Base-by-base conservation (phyloP, 2,329 filamentous ascomycete species). In the Cercospora berteroae region DNA sequence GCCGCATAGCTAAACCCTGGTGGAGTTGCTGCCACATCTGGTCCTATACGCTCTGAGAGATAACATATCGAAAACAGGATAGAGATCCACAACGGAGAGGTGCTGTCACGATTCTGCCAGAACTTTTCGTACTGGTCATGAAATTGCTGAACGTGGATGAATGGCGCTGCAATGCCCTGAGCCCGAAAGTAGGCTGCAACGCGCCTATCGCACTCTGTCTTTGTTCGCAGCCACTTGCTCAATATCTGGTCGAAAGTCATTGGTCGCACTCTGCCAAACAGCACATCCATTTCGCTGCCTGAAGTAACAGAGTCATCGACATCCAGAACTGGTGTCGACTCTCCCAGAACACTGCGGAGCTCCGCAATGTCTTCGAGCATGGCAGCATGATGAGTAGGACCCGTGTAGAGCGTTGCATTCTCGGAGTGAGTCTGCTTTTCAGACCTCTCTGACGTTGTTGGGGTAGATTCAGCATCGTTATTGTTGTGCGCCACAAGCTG, bases 1-100 rank as follows among this genome's bases (percentile, higher is more conserved):
- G 64, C 60, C 10, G 65, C 67, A 5, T 62, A 44, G 9, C 44
- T 50, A 33, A 65, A 69, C 20, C 63, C 50, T 8, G n/a, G 50
- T 5, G 64, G 60, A 27, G 23, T 55, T 4, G 31, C 16, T 20
- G 60, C 52, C 20, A 42, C 27, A n/a, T 39, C 20, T 25, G 52
- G 33, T 25, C 67, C 67, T n/a, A 42, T 64, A 25, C 59, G 52
- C 50, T 65, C 58, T 5, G 64, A 69, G 8, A 69, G 62, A 23
- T 65, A 62, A 50, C 50, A 66, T 20, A 66, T 73, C 74, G 62
- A 83, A 69, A 83, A 84, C 7, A 83, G 67, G 1, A 82, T 73
- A 3, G 81, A 81, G 18, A 83, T 68, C 82, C 82, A 84, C 70
- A 80, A 79, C 8, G 80, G 76, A 0, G 81, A 74, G 2, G 76